These are phyloP conservation scores for Pestalotiopsis sp. DNA, from an alignment of 2,329 filamentous ascomycete genomes.

Conservation along the genomic window DNA sequence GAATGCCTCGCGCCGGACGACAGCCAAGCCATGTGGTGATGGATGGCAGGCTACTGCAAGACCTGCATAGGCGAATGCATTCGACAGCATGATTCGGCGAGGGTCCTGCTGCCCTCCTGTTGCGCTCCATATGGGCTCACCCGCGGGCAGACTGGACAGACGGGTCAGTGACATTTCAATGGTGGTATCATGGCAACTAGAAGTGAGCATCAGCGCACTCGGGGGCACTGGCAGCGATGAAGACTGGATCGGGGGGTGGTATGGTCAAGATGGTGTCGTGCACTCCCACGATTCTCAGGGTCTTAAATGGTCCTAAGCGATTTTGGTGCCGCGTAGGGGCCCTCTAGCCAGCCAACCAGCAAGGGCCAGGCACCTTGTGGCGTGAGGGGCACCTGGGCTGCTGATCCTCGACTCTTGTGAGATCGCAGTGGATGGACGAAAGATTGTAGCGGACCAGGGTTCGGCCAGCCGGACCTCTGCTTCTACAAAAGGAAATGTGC, in stretches of 20 bases:
- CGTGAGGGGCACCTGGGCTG: slow-evolving; percentile 8
- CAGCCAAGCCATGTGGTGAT: slow-evolving; percentile 13
- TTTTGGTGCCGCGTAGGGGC: slow-evolving; percentile 12
- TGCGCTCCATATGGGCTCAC: not conserved
- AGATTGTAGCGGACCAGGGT: slow-evolving; percentile 3
- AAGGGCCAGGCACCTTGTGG: slow-evolving; percentile 10
- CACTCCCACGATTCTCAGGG: slow-evolving; percentile 16
- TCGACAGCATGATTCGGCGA: slow-evolving; percentile 2
- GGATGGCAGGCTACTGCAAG: slow-evolving; percentile 13
- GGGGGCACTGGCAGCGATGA: not conserved
- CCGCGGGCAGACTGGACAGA: not conserved
- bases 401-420: slow-evolving; percentile 6
- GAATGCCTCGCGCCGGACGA: not conserved
- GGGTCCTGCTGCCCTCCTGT: not conserved
- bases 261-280: not conserved
- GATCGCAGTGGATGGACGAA: not conserved
- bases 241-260: not conserved
- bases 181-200: not conserved
- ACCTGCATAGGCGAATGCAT: slow-evolving; percentile 14
- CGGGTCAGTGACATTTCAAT: not conserved
- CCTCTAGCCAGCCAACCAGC: slow-evolving; percentile 11
- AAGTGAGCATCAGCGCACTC: not conserved
- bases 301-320: slow-evolving; percentile 20
- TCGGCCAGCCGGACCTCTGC: not conserved
- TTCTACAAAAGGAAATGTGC: slow-evolving; percentile 9